Base-by-base conservation (phyloP, 805 yeast species). In the Kluyveromyces nonfermentans region DNA sequence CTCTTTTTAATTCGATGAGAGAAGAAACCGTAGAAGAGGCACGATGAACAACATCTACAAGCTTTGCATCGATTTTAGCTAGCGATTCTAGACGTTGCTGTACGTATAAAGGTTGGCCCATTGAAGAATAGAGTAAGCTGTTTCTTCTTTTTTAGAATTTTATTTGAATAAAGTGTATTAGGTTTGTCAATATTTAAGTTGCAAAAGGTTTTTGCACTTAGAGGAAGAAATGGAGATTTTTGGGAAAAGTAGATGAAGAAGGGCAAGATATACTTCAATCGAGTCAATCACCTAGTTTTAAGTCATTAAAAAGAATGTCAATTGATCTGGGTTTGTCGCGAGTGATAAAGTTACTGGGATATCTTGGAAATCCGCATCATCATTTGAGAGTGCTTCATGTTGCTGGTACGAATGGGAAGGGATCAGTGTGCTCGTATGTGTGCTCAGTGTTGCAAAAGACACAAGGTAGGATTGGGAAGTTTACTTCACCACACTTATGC, bases 401-500 rank as follows among this genome's bases (percentile, higher is more conserved):
- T 4, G 96, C 96, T 0, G 98, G 98, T 0, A 90, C 98, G 7
- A 90, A 90, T 58, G 98, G 98, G 0, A 90, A 90, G 57, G 98
- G 98, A 0, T 88, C 97, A 0, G 85, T 89, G 0, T 79, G 95
- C 46, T 80, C 96, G 0, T 89, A 88, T 58, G 46, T 93, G 7
- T 72, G 87, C 3, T 77, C 87, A 15, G 69, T 82, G 2, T 62
- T 89, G 20, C 70, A 75, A 17, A 59, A 61, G 12, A 41, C 17
- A 18, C 51, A 65, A 1, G 62, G 75, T 34, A 57, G 63, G 21
- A 77, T 79, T 42, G 97, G 97, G 0, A 75, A 82, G 48, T 90
- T 88, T 67, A 88, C 94, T 1, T 82, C 95, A 3, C 98, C 98
- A 1, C 96, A 89, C 64, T 61, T 90, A 52, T 52, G 86, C 2